Evolutionary conservation across 1,139 yeast genomes (phyloP).

Genomic region (Debaryomyces coudertii): DNA sequence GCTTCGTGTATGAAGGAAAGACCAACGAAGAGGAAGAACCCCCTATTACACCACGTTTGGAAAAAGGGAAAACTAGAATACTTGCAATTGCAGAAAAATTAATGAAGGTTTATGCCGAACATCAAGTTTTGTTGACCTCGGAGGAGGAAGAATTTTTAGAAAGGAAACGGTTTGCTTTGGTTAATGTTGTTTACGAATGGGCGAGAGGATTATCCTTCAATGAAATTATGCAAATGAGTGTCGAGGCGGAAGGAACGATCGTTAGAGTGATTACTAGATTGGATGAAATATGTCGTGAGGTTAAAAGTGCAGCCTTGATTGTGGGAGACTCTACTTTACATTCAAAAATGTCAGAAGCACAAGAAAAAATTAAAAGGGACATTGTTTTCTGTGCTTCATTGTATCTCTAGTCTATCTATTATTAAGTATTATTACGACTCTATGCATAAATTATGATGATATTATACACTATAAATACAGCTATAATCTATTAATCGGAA

Average conservation of each 20-base stretch:
- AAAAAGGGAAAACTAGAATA: slow-evolving; percentile 72
- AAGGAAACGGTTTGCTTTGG: slow-evolving; percentile 82
- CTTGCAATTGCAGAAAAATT: slow-evolving; percentile 69
- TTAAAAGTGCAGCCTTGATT: slow-evolving; percentile 89
- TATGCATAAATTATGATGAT: not conserved
- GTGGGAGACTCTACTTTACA: slow-evolving; percentile 91
- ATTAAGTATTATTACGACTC: no score
- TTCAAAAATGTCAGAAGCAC: slow-evolving; percentile 88
- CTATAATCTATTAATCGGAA: slow-evolving; percentile 3
- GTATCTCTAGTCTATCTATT: slow-evolving; percentile 55
- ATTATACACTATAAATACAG: slow-evolving; percentile 6
- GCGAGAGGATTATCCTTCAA: slow-evolving; percentile 92
- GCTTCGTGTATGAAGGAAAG: slow-evolving; percentile 90
- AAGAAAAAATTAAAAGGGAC: slow-evolving; percentile 92
- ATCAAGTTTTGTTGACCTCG: slow-evolving; percentile 74
- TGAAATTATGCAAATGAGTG: slow-evolving; percentile 84
- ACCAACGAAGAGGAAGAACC: slow-evolving; percentile 62
- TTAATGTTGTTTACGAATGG: slow-evolving; percentile 97
- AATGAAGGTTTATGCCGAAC: slow-evolving; percentile 61
- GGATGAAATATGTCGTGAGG: slow-evolving; percentile 95
- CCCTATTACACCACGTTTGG: slow-evolving; percentile 80
- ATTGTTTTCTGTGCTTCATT: slow-evolving; percentile 96
- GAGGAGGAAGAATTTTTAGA: slow-evolving; percentile 88
- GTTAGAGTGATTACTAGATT: slow-evolving; percentile 94
- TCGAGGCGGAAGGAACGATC: slow-evolving; percentile 95